These are phyloP conservation scores for Senna siamea DNA, from an alignment of 306 rosid species.

Conservation along the genomic window DNA sequence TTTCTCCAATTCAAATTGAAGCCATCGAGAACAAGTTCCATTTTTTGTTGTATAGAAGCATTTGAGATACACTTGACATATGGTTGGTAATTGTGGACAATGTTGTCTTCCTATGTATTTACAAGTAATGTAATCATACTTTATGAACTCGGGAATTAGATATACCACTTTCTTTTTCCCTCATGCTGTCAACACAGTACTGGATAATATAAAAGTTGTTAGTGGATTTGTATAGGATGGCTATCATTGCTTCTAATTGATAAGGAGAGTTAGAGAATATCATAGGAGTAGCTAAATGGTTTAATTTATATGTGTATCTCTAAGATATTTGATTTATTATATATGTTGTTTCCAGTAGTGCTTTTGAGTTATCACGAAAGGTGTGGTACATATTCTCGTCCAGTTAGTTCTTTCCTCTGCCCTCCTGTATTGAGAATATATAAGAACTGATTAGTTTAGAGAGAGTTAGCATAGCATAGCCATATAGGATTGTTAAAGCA, in stretches of 20 bases:
- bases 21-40: neutral
- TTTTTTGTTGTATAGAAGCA: slow-evolving; percentile 16
- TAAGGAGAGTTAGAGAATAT: neutral
- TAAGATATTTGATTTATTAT: too few species aligned
- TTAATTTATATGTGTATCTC: neutral
- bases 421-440: neutral
- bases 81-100: neutral
- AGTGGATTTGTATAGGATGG: neutral
- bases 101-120: neutral
- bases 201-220: neutral
- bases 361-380: neutral
- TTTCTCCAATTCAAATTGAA: slow-evolving; percentile 28
- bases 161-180: neutral
- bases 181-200: neutral
- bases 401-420: neutral
- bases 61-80: neutral
- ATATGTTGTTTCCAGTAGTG: neutral
- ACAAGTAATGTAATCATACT: neutral
- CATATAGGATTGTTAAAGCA: neutral
- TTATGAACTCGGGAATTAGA: slow-evolving; percentile 1
- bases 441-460: neutral
- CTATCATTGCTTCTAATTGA: neutral
- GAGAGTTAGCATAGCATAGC: neutral
- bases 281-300: too few species aligned
- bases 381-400: neutral